These are phyloP conservation scores for Hyparrhenia diplandra DNA, from an alignment of 176 grass and related monocot genomes.

Conservation along the genomic window DNA sequence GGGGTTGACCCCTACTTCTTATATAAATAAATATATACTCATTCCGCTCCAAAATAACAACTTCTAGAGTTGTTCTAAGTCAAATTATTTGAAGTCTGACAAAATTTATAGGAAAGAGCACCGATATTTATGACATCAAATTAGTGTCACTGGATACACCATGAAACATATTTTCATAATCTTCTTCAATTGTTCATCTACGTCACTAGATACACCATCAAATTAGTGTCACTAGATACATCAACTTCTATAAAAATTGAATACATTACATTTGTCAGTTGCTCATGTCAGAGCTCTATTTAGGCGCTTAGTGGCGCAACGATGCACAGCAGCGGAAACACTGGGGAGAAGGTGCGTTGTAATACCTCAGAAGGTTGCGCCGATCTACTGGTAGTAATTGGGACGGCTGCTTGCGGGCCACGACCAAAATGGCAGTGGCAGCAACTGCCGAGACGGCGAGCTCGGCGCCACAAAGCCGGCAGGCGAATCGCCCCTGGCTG, in stretches of 20 bases:
- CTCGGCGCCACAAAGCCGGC: slow-evolving; percentile 40
- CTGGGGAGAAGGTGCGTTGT: not conserved
- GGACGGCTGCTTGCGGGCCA: slow-evolving; percentile 39
- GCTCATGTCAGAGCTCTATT: not conserved
- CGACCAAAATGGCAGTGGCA: slow-evolving; percentile 7
- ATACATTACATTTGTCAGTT: not conserved
- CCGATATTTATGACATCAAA: too few species aligned
- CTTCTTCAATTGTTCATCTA: too few species aligned
- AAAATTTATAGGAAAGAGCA: too few species aligned
- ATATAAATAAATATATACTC: too few species aligned
- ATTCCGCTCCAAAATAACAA: too few species aligned
- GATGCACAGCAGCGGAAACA: not conserved
- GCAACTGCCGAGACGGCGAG: slow-evolving; percentile 4
- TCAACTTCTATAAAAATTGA: not conserved
- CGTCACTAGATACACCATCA: too few species aligned
- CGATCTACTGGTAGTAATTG: not conserved
- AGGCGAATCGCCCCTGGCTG: slow-evolving; percentile 30
- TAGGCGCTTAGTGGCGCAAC: not conserved
- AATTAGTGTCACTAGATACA: too few species aligned
- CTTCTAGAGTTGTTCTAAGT: too few species aligned
- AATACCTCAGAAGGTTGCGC: slow-evolving; percentile 10
- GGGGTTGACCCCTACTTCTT: too few species aligned
- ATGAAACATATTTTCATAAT: too few species aligned
- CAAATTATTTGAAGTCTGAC: too few species aligned
- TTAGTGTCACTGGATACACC: too few species aligned